Evolutionary conservation across 805 yeast genomes (phyloP).

Genomic region (Brettanomyces custersianus): DNA sequence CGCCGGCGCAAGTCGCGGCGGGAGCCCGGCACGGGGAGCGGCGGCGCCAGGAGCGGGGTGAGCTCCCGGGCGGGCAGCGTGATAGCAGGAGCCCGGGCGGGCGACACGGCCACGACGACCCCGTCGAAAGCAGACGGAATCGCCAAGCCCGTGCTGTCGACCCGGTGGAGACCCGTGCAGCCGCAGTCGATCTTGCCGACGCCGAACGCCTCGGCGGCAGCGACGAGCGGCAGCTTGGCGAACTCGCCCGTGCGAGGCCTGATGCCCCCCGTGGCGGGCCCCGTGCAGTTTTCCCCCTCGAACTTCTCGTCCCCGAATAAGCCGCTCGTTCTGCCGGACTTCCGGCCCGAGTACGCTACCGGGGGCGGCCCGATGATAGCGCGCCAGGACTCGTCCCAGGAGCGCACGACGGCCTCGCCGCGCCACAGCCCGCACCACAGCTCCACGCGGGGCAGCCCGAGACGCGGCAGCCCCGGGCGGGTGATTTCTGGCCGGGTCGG

Average conservation of each 20-base stretch:
- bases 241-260: no score
- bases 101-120: no score
- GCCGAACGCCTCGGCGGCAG: no score
- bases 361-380: conserved; percentile 6
- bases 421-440: background rate
- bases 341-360: conserved; percentile 5
- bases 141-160: no score
- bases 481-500: no score
- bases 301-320: conserved; percentile 10
- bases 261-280: no score
- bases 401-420: conserved; percentile 7
- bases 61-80: conserved; percentile 7
- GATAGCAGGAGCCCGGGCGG: conserved; percentile 12
- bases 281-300: no score
- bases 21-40: conserved; percentile 5
- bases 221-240: no score
- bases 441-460: conserved; percentile 25
- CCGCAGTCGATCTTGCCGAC: no score
- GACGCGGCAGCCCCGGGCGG: background rate
- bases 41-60: conserved; percentile 4
- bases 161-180: no score
- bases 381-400: conserved; percentile 9
- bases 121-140: no score
- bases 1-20: background rate
- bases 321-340: conserved; percentile 12